Evolutionary conservation across 257 asterid genomes (phyloP).

Genomic region (Leonotis leonurus): DNA sequence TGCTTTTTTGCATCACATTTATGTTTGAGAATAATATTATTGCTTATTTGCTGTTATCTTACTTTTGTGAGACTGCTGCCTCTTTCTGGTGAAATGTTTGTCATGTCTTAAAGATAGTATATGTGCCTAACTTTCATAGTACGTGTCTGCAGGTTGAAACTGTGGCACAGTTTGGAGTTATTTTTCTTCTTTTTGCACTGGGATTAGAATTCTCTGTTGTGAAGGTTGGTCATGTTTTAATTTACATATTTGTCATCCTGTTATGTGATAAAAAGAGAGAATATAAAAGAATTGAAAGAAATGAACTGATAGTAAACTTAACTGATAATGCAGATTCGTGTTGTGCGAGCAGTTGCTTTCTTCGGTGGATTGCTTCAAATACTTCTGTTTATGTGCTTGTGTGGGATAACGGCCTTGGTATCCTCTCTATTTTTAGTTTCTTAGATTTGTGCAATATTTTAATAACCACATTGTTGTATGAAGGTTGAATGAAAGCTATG

Average conservation of each 20-base stretch:
- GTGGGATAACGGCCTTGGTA: constrained; percentile 76
- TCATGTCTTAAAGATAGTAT: constrained; percentile 1
- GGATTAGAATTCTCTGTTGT: constrained; percentile 83
- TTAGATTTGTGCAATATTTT: constrained; percentile 1
- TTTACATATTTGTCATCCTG: constrained; percentile 5
- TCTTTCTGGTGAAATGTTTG: constrained; percentile 1
- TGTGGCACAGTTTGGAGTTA: constrained; percentile 84
- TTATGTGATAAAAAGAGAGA: not conserved
- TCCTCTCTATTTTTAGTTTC: constrained; percentile 19
- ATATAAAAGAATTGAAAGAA: constrained; percentile 9
- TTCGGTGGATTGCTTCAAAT: constrained; percentile 82
- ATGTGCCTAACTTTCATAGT: constrained; percentile 9
- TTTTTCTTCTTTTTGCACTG: constrained; percentile 80
- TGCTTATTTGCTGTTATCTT: constrained; percentile 9
- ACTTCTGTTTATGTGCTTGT: constrained; percentile 73
- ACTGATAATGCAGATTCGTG: constrained; percentile 53
- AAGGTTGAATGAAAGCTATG: not conserved
- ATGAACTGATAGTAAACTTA: constrained; percentile 4
- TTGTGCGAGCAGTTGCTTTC: constrained; percentile 77
- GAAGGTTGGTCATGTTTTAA: constrained; percentile 44
- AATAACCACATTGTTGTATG: constrained; percentile 5
- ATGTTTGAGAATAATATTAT: not conserved
- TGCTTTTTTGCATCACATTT: constrained; percentile 11
- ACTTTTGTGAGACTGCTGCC: not conserved
- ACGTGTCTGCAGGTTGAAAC: constrained; percentile 63